A percentile compares a stretch with the other conserved stretches of the same genome.
Evolutionary conservation across 2,329 filamentous ascomycete genomes (phyloP).

Genomic region (Phialophora macrospora): DNA sequence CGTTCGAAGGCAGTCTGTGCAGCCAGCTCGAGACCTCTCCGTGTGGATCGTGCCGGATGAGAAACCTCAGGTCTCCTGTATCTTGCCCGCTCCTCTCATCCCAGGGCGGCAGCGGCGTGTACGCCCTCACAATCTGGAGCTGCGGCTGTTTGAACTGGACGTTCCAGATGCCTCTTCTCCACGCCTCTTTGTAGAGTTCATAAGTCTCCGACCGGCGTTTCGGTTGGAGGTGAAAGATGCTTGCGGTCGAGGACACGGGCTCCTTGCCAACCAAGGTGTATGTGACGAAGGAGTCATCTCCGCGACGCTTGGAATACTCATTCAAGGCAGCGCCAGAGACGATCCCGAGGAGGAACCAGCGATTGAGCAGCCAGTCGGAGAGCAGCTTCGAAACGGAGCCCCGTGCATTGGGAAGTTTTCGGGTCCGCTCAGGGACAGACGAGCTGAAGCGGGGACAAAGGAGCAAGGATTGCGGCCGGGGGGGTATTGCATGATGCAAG

Average conservation of each 20-base stretch:
- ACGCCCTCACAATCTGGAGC: conserved; percentile 86
- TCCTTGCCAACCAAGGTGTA: conserved; percentile 51
- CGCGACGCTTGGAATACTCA: conserved; percentile 5
- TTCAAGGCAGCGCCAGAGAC: conserved; percentile 14
- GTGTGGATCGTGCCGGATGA: conserved; percentile 75
- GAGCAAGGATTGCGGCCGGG: neutral
- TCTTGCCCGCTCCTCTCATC: conserved; percentile 41
- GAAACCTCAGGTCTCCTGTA: conserved; percentile 65
- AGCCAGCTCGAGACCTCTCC: conserved; percentile 90
- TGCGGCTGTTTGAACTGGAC: conserved; percentile 95
- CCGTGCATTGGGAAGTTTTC: conserved; percentile 16
- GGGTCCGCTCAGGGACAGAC: conserved; percentile 6
- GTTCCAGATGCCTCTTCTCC: conserved; percentile 75
- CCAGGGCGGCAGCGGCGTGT: conserved; percentile 78
- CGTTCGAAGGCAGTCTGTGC: conserved; percentile 65
- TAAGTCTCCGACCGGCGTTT: conserved; percentile 40
- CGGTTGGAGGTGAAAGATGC: conserved; percentile 51
- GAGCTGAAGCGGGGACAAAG: conserved; percentile 13
- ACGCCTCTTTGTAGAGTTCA: conserved; percentile 54
- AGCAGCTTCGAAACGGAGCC: neutral
- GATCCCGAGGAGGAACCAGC: conserved; percentile 14
- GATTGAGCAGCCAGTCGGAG: conserved; percentile 1
- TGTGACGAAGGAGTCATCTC: conserved; percentile 44
- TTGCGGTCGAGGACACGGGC: conserved; percentile 53
- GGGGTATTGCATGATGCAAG: conserved; percentile 1